Conservation (phyloP, 2,329 filamentous ascomycete species). For the Alternaria conjuncta region DNA sequence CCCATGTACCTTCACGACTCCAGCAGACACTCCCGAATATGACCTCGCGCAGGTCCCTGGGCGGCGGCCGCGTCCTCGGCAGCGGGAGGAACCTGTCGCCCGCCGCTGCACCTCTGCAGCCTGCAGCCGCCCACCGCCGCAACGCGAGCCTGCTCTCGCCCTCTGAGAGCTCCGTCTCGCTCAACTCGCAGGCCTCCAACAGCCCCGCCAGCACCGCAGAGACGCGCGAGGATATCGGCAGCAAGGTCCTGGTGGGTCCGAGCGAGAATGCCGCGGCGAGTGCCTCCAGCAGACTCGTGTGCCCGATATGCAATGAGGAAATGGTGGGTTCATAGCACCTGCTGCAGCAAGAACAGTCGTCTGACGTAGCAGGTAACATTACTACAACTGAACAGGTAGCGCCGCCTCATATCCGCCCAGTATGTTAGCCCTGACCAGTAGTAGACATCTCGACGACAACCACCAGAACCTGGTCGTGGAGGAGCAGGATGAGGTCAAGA, state of each 20-base stretch:
- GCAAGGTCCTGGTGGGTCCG: conserved; percentile 76
- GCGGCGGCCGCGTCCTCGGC: conserved; percentile 89
- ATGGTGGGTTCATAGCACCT: conserved; percentile 69
- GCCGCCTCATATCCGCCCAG: conserved; percentile 3
- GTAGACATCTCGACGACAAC: conserved; percentile 80
- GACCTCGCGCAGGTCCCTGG: conserved; percentile 69
- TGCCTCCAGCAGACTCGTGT: conserved; percentile 74
- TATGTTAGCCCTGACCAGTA: conserved; percentile 17
- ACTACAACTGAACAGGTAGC: conserved; percentile 76
- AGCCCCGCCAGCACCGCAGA: conserved; percentile 74
- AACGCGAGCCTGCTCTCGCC: conserved; percentile 63
- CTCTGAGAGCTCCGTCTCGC: conserved; percentile 75
- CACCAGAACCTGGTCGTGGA: conserved; percentile 89
- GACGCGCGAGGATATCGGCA: conserved; percentile 74
- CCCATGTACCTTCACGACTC: conserved; percentile 25
- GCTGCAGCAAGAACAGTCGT: conserved; percentile 13
- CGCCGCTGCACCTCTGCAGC: conserved; percentile 53
- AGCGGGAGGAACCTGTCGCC: conserved; percentile 83
- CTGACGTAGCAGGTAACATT: conserved; percentile 74
- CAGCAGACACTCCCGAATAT: conserved; percentile 34
- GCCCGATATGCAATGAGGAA: conserved; percentile 97
- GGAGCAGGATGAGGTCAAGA: conserved; percentile 92
- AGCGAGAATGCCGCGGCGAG: conserved; percentile 63
- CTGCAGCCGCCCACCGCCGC: conserved; percentile 41
- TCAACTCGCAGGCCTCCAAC: conserved; percentile 76